Evolutionary conservation across 1,139 yeast species (phyloP).

Genomic region (Diutina siamensis): DNA sequence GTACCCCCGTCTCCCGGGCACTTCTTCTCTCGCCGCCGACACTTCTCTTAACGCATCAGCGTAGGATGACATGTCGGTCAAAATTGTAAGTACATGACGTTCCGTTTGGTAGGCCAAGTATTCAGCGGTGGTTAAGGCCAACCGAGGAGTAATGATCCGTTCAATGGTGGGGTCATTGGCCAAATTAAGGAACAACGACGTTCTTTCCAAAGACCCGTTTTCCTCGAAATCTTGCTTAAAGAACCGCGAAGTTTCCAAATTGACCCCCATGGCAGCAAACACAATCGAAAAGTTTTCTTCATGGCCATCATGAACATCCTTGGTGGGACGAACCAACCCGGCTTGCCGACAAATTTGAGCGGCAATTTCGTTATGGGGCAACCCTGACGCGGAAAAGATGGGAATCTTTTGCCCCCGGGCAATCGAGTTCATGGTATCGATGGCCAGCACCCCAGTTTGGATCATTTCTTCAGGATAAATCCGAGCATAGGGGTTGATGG

Average conservation of each 20-base stretch:
- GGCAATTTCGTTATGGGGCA: slow-evolving; percentile 98
- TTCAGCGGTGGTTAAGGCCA: slow-evolving; percentile 98
- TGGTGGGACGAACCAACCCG: slow-evolving; percentile 96
- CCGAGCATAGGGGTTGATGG: slow-evolving; percentile 96
- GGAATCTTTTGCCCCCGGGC: slow-evolving; percentile 99
- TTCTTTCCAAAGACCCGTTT: slow-evolving; percentile 96
- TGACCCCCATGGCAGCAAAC: slow-evolving; percentile 97
- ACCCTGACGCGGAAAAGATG: slow-evolving; percentile 96
- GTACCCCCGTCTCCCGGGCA: slow-evolving; percentile 99
- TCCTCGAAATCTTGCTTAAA: slow-evolving; percentile 99
- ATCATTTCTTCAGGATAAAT: slow-evolving; percentile 99
- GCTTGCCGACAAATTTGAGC: slow-evolving; percentile 99
- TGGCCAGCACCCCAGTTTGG: slow-evolving; percentile 96
- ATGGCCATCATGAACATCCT: slow-evolving; percentile 99
- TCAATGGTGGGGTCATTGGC: slow-evolving; percentile 99
- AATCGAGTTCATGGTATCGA: slow-evolving; percentile 98
- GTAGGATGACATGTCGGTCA: slow-evolving; percentile 98
- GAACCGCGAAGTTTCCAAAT: slow-evolving; percentile 82
- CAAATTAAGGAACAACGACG: slow-evolving; percentile 88
- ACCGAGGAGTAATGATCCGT: slow-evolving; percentile 97
- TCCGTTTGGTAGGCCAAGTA: slow-evolving; percentile 98
- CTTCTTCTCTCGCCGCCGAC: slow-evolving; percentile 99
- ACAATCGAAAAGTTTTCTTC: slow-evolving; percentile 98
- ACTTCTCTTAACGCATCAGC: slow-evolving; percentile 99
- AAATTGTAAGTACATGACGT: slow-evolving; percentile 94